A percentile compares a stretch with the other conserved stretches of the same genome.
Evolutionary conservation across 495 filamentous ascomycete species (phyloP).

Genomic region (Podospora fimiseda): DNA sequence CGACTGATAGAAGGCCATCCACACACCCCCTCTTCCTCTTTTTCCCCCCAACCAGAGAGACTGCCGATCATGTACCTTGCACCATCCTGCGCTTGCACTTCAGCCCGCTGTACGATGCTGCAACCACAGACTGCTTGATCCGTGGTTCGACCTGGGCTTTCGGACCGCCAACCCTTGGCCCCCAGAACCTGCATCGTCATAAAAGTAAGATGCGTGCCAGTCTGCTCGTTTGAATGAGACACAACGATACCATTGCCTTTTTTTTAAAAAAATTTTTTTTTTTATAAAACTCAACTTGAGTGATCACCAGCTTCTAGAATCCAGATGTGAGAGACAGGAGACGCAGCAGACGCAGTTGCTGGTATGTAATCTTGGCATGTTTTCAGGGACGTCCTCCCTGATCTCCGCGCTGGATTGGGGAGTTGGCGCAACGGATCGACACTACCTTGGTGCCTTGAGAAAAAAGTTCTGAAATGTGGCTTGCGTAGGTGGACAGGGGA

Average conservation of each 20-base stretch:
- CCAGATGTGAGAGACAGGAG: neutral
- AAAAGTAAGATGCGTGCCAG: neutral
- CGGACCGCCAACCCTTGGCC: slow-evolving; percentile 3
- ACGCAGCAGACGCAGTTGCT: neutral
- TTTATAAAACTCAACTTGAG: neutral
- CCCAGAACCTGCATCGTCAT: neutral
- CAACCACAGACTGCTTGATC: neutral
- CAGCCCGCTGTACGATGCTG: slow-evolving; percentile 1
- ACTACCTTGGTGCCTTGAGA: neutral
- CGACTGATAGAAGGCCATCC: slow-evolving; percentile 8
- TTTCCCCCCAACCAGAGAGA: neutral
- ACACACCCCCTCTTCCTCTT: neutral
- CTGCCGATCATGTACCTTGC: slow-evolving; percentile 4
- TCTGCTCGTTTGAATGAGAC: neutral
- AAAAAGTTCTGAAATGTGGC: neutral
- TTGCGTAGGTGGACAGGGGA: neutral
- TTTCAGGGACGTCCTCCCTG: neutral
- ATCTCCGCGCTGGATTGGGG: neutral
- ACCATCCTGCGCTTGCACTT: neutral
- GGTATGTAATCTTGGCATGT: slow-evolving; percentile 16
- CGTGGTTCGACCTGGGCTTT: neutral
- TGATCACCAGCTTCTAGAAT: neutral
- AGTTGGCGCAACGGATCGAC: neutral
- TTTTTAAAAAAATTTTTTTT: neutral
- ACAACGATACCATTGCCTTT: neutral